phyloP scores from a whole-genome alignment of 257 asterid species.

The Nicotiana paniculata region DNA sequence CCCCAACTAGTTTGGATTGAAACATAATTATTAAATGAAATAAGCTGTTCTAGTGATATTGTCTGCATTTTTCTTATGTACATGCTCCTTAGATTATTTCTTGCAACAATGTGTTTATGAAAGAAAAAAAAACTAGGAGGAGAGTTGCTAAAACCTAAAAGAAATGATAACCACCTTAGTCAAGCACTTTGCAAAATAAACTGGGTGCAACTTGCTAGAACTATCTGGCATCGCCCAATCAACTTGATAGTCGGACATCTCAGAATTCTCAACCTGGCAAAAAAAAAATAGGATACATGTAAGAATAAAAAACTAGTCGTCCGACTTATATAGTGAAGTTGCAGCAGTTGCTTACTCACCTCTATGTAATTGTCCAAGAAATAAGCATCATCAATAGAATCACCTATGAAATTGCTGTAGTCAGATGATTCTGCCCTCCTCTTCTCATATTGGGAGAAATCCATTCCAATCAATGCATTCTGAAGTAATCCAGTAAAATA shows the following conservation, averaged over 20 bases:
- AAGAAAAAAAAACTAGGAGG: neutral
- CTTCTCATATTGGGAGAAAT: constrained; percentile 48
- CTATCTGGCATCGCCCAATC: constrained; percentile 62
- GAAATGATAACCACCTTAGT: constrained; percentile 41
- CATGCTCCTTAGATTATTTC: neutral
- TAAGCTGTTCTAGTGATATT: neutral
- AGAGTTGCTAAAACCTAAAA: constrained; percentile 12
- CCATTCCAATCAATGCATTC: constrained; percentile 76
- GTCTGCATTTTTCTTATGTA: neutral
- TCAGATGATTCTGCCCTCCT: constrained; percentile 39
- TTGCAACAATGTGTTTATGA: neutral
- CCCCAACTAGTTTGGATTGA: neutral
- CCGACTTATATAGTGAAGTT: neutral
- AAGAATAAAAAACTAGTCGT: neutral
- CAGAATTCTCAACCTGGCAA: constrained; percentile 48
- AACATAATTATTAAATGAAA: neutral
- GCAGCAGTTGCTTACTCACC: constrained; percentile 29
- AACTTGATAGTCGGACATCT: constrained; percentile 25
- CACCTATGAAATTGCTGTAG: constrained; percentile 32
- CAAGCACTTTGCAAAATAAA: constrained; percentile 74
- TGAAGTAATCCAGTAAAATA: constrained; percentile 28
- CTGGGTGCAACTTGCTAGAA: constrained; percentile 54
- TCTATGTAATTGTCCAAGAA: constrained; percentile 42
- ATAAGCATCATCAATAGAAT: constrained; percentile 35
- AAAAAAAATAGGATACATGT: neutral